Base-by-base conservation (phyloP, 2,329 filamentous ascomycete genomes). In the Magnaporthales sp. region DNA sequence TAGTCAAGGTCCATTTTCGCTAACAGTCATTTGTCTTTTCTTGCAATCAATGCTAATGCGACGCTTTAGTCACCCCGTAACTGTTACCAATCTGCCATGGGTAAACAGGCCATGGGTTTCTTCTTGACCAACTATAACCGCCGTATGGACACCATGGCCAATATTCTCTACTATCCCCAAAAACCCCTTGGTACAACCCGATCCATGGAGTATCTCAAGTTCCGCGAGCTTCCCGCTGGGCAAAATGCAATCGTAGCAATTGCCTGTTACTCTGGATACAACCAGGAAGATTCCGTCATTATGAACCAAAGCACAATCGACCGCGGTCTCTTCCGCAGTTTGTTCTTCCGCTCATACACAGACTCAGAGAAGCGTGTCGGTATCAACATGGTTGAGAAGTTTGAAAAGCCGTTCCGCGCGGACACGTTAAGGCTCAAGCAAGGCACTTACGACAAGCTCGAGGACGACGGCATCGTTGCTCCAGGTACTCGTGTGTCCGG, bases 261-360 rank as follows among this genome's bases (percentile, higher is more conserved):
- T 79, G 89, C 93, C 68, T 96, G 91, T 77, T 99, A 99, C 80
- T 97, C 93, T 66, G 95, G 95, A 68, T 99, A 99, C 83, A 99
- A 99, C 79, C 96, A 99, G 77, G 95, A 99, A 92, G 95, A 99
- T 88, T 99, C 95, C 71, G 94, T 99, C 71, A 97, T 99, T 74
- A 98, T 99, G 95, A 99, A 99, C 78, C 95, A 99, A 81, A 97
- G 93, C 80, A 97, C 93, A 78, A 98, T 99, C 74, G 95, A 99
- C 78, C 91, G 95, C 74, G 95, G 95, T 69, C 84, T 99, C 4
- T 99, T 99, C 89, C 88, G 96, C 74, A 97, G 93, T 85, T 80
- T 99, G 66, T 99, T 98, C 83, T 99, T 97, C 86, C 89, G 96
- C 72, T 93, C 94, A 11, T 99, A 99, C 79, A 96, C 93, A 32